phyloP scores from a whole-genome alignment of 2,329 filamentous ascomycete genomes.

The Beauveria caledonica region DNA sequence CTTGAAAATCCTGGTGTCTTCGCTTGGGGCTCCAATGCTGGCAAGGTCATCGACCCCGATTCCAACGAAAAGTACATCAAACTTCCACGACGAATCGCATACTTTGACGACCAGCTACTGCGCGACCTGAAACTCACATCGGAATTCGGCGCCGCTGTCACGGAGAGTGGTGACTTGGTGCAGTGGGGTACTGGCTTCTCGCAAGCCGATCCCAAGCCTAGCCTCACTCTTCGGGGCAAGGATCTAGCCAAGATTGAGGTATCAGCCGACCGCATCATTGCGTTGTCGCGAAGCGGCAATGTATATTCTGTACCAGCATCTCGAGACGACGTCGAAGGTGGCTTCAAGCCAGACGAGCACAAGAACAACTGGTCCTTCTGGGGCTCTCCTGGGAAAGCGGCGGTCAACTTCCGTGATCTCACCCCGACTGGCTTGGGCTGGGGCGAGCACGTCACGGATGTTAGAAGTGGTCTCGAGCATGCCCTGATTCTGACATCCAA shows the following conservation, averaged over 20 bases:
- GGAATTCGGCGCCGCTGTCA: conserved; percentile 77
- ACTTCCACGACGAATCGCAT: conserved; percentile 66
- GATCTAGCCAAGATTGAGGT: conserved; percentile 68
- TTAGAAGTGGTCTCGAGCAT: conserved; percentile 77
- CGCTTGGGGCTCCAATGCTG: conserved; percentile 83
- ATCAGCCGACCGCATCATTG: conserved; percentile 77
- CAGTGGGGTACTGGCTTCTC: conserved; percentile 85
- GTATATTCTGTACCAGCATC: conserved; percentile 82
- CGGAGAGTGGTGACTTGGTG: conserved; percentile 77
- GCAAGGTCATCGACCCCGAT: conserved; percentile 76
- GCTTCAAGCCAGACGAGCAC: conserved; percentile 53
- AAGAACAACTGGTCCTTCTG: conserved; percentile 64
- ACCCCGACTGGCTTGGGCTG: conserved; percentile 55
- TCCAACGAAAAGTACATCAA: conserved; percentile 73
- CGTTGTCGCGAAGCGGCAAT: conserved; percentile 61
- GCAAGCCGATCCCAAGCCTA: conserved; percentile 53
- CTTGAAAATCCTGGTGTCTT: conserved; percentile 81
- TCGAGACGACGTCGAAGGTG: conserved; percentile 58
- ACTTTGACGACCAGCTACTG: conserved; percentile 77
- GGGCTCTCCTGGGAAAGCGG: conserved; percentile 29
- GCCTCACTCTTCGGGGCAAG: conserved; percentile 69
- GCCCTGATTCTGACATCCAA: conserved; percentile 74
- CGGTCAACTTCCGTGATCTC: conserved; percentile 64
- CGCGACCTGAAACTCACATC: conserved; percentile 80
- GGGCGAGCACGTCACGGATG: conserved; percentile 64